Evolutionary conservation across 2,329 filamentous ascomycete species (phyloP).

Genomic region (Neofusicoccum cordaticola): DNA sequence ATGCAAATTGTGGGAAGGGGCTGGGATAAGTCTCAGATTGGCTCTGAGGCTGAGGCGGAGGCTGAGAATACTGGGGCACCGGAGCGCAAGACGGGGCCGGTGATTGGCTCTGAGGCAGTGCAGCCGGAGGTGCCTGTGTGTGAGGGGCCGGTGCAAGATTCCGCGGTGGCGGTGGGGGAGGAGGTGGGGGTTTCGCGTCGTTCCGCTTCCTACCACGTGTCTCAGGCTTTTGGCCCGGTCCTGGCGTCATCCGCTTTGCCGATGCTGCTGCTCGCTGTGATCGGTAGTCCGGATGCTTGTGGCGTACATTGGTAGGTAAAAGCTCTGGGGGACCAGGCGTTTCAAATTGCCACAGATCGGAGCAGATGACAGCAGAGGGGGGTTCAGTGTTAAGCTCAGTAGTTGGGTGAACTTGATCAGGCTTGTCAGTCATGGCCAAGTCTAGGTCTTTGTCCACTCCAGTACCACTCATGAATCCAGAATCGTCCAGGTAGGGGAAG

Average conservation of each 20-base stretch:
- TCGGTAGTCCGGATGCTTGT: slow-evolving; percentile 7
- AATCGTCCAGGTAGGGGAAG: slow-evolving; percentile 60
- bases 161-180: slow-evolving; percentile 6
- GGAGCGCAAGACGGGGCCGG: background rate
- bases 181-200: slow-evolving; percentile 5
- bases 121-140: background rate
- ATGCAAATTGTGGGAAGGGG: background rate
- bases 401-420: slow-evolving; percentile 1
- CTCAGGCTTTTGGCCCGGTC: background rate
- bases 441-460: slow-evolving; percentile 65
- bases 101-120: background rate
- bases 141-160: slow-evolving; percentile 8
- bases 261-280: slow-evolving; percentile 9
- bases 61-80: background rate
- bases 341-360: slow-evolving; percentile 17
- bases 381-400: slow-evolving; percentile 1
- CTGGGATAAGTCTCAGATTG: background rate
- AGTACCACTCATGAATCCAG: slow-evolving; percentile 84
- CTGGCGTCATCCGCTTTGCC: slow-evolving; percentile 2
- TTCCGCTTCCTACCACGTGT: slow-evolving; percentile 18
- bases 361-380: background rate
- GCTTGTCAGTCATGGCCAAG: slow-evolving; percentile 18
- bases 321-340: slow-evolving; percentile 42
- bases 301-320: slow-evolving; percentile 22
- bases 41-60: background rate